Conservation (phyloP, 495 filamentous ascomycete species). For the Penicillium mononematosum region DNA sequence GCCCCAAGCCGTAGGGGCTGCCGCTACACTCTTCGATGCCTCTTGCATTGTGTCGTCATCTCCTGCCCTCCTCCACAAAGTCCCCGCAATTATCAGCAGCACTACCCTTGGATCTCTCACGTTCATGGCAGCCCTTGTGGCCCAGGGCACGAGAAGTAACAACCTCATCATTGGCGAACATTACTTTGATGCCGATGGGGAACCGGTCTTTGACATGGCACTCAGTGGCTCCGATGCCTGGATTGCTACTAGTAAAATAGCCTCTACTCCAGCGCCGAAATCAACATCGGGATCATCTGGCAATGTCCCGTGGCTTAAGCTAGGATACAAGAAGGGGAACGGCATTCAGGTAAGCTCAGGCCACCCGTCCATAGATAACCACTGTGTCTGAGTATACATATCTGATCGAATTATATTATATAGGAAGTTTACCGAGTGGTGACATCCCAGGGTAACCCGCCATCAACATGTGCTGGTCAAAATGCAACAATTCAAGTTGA, state of each 20-base stretch:
- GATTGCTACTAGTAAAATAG: conserved; percentile 43
- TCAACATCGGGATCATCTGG: conserved; percentile 42
- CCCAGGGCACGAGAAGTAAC: conserved; percentile 31
- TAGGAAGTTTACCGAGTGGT: conserved; percentile 64
- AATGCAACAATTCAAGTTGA: conserved; percentile 48
- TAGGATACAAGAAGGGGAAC: conserved; percentile 46
- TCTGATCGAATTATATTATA: conserved; percentile 25
- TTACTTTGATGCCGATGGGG: conserved; percentile 55
- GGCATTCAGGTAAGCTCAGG: conserved; percentile 40
- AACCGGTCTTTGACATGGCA: conserved; percentile 60
- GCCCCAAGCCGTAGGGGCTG: conserved; percentile 54
- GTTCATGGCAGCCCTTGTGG: conserved; percentile 26
- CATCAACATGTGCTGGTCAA: conserved; percentile 45
- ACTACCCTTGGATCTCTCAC: conserved; percentile 42
- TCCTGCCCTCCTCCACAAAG: conserved; percentile 23
- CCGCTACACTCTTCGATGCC: conserved; percentile 66
- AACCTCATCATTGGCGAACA: conserved; percentile 57
- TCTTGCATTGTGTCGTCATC: conserved; percentile 45
- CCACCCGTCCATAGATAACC: background rate
- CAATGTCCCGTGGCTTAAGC: conserved; percentile 64
- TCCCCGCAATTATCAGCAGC: conserved; percentile 38
- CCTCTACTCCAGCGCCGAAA: conserved; percentile 50
- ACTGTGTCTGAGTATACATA: background rate
- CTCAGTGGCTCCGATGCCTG: conserved; percentile 39
- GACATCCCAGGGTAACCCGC: conserved; percentile 61